Base-by-base conservation (phyloP, 805 yeast species). In the Kurtzmaniella cleridarum region DNA sequence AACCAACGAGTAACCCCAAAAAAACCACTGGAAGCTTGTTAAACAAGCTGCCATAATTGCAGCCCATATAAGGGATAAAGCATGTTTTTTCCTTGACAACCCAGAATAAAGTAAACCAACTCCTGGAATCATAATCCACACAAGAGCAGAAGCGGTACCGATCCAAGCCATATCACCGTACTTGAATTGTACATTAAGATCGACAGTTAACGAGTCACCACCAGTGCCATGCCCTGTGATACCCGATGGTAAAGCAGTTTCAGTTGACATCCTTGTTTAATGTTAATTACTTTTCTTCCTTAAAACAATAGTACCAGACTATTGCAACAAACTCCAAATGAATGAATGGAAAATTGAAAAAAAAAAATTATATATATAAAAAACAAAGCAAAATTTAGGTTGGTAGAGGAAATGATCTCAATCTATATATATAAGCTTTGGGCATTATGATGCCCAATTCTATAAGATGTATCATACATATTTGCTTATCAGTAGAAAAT, bases 51-150 rank as follows among this genome's bases (percentile, higher is more conserved):
- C 88, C 85, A 88, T 89, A 57, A 93, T 67, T 5, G 96, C 82
- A 17, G 96, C 93, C 97, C 97, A 93, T 38, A 93, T 67, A 38
- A 93, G 71, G 6, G 97, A 86, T 40, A 93, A 69, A n/a, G 97
- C 96, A 54, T 93, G 97, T 63, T 90, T 87, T 64, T 91, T 91
- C 63, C 98, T 80, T 12, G 96, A 81, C 45, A 93, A 68, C 48
- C 98, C 98, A 27, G 96, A 87, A 65, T 91, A 91, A 46, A 91
- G 70, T 40, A 93, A 66, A 44, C 98, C 98, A 38, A 93, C 82
- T 45, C 98, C 98, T 28, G 98, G 97, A 51, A 89, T 76, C 96
- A 91, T 93, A 53, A 91, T 79, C 89, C 95, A 90, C 44, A 91
- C 98, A 42, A 93, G 72, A 16, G 77, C 81, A 7, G 79, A 81